Evolutionary conservation across 768 basidiomycete genomes (phyloP).

Genomic region (Rhodotorula babjevae): DNA sequence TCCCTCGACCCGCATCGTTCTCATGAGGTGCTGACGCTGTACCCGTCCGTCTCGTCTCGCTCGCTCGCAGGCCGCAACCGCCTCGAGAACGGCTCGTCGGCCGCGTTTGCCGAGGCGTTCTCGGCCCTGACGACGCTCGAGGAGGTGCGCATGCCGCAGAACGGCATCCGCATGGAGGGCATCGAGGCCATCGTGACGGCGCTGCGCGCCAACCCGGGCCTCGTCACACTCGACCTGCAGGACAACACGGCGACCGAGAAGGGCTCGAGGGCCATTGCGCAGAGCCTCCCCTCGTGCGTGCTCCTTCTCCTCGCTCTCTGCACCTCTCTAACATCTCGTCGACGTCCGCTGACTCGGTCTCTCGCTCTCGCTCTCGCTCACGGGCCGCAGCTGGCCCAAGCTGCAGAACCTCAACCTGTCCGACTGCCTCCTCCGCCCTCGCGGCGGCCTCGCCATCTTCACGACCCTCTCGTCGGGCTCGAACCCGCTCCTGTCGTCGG

Average conservation of each 20-base stretch:
- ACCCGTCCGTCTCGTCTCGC: too few relatives aligned
- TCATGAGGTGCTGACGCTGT: background rate
- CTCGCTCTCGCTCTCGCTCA: too few relatives aligned
- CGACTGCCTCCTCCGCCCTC: slow-evolving; percentile 78
- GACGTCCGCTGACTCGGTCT: too few relatives aligned
- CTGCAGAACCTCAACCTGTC: slow-evolving; percentile 80
- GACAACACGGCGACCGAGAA: slow-evolving; percentile 67
- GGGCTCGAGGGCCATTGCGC: slow-evolving; percentile 58
- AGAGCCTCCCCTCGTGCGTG: slow-evolving; percentile 54
- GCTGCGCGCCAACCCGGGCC: slow-evolving; percentile 59
- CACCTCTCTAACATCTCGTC: too few relatives aligned
- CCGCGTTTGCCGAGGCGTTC: slow-evolving; percentile 80
- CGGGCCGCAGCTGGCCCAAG: slow-evolving; percentile 59
- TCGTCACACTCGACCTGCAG: slow-evolving; percentile 81
- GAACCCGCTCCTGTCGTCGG: slow-evolving; percentile 65
- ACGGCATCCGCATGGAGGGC: slow-evolving; percentile 91
- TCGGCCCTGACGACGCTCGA: slow-evolving; percentile 71
- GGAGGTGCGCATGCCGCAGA: slow-evolving; percentile 93
- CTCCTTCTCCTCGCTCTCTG: too few relatives aligned
- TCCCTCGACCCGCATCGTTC: background rate
- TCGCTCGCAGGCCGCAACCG: slow-evolving; percentile 69
- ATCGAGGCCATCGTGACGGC: slow-evolving; percentile 73
- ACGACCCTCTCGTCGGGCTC: slow-evolving; percentile 62
- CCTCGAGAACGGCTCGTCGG: slow-evolving; percentile 83
- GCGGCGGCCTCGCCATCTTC: slow-evolving; percentile 68